A percentile compares a stretch with the other conserved stretches of the same genome.
These are phyloP conservation scores for Nemania sp. DNA, from an alignment of 2,329 filamentous ascomycete genomes.

Conservation along the genomic window DNA sequence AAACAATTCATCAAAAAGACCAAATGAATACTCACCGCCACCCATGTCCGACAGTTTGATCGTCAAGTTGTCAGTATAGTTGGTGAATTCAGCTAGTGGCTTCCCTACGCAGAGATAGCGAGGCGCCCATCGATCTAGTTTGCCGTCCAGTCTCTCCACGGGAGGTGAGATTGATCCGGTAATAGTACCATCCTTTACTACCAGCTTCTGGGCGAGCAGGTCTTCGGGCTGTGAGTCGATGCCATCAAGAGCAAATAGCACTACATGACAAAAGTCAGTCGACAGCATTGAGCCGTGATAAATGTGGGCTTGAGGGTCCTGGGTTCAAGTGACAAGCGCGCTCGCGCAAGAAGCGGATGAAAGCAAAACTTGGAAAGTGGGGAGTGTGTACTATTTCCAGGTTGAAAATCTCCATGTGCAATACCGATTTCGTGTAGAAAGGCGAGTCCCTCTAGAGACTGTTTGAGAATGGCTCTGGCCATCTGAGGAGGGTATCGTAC, in stretches of 20 bases:
- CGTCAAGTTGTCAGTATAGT: conserved; percentile 33
- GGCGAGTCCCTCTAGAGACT: conserved; percentile 44
- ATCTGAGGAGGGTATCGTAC: conserved; percentile 47
- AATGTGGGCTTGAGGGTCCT: too few relatives aligned
- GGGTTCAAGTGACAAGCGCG: too few relatives aligned
- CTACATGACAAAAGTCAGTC: too few relatives aligned
- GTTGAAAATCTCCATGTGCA: conserved; percentile 47
- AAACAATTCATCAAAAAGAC: not conserved
- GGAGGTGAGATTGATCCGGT: conserved; percentile 33
- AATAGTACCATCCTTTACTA: conserved; percentile 34
- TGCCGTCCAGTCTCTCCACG: conserved; percentile 39
- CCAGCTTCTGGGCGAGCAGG: conserved; percentile 31
- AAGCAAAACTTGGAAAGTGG: too few relatives aligned
- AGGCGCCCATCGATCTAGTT: conserved; percentile 39
- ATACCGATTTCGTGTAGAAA: conserved; percentile 44
- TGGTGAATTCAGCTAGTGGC: conserved; percentile 32
- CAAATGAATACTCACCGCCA: conserved; percentile 34
- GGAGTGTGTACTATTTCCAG: too few relatives aligned
- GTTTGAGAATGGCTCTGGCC: conserved; percentile 48
- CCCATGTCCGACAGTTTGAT: conserved; percentile 42
- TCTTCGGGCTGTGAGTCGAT: conserved; percentile 36
- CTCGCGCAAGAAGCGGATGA: too few relatives aligned
- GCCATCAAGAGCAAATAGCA: conserved; percentile 42
- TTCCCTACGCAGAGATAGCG: conserved; percentile 39
- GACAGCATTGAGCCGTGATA: too few relatives aligned